Evolutionary conservation across 257 asterid species (phyloP).

Genomic region (Solanum appendiculatum): DNA sequence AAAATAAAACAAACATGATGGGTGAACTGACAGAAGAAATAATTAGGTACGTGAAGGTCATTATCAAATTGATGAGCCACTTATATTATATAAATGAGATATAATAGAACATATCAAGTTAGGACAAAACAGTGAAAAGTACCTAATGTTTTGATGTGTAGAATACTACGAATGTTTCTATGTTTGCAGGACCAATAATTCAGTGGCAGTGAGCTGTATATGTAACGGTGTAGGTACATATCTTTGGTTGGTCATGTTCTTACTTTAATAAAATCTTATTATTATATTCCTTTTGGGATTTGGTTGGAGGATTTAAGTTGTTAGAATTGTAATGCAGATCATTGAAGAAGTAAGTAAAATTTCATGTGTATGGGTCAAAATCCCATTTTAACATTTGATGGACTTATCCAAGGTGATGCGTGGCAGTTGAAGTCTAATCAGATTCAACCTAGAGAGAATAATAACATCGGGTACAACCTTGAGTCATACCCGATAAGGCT

Average conservation of each 20-base stretch:
- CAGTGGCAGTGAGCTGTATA: not conserved
- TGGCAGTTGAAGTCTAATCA: not conserved
- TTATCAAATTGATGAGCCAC: not conserved
- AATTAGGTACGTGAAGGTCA: slow-evolving; percentile 1
- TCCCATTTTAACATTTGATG: no score
- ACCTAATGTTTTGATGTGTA: not conserved
- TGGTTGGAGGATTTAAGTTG: not conserved
- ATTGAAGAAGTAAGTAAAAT: not conserved
- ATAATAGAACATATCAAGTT: not conserved
- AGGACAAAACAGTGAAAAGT: not conserved
- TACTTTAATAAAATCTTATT: not conserved
- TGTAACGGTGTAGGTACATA: not conserved
- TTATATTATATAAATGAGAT: not conserved
- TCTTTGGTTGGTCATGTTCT: not conserved
- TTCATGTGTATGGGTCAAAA: not conserved
- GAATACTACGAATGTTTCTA: not conserved
- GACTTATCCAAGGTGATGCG: not conserved
- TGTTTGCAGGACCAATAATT: not conserved
- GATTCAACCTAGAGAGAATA: not conserved
- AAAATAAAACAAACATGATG: not conserved
- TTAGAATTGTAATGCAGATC: not conserved
- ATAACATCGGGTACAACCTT: not conserved
- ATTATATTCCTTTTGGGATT: not conserved
- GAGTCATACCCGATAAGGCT: not conserved
- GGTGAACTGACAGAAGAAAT: not conserved